Evolutionary conservation across 2,329 filamentous ascomycete species (phyloP).

Genomic region (Microascus cirrosus): DNA sequence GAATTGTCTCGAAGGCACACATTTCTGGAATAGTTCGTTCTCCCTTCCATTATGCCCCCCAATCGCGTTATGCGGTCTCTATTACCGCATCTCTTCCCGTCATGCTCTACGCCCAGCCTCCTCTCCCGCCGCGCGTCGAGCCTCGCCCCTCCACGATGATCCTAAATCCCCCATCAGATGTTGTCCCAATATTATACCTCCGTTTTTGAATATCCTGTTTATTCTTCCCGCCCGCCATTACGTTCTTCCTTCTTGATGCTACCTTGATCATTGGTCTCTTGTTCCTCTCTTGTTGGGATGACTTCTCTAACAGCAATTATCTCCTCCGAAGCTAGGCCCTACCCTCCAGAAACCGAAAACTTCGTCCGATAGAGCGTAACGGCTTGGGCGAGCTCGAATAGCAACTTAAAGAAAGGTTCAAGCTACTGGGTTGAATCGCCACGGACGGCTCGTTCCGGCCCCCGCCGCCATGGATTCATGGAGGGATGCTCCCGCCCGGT

Average conservation of each 20-base stretch:
- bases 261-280: slow-evolving; percentile 7
- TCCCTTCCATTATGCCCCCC: slow-evolving; percentile 6
- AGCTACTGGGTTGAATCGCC: slow-evolving; percentile 1
- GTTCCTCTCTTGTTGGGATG: slow-evolving; percentile 25
- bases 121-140: background rate
- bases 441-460: background rate
- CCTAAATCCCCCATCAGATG: background rate
- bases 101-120: slow-evolving; percentile 1
- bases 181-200: background rate
- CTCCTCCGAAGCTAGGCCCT: slow-evolving; percentile 37
- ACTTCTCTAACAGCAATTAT: slow-evolving; percentile 45
- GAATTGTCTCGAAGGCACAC: slow-evolving; percentile 1
- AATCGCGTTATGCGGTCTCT: background rate
- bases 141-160: background rate
- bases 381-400: background rate
- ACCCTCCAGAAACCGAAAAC: slow-evolving; percentile 9
- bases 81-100: background rate
- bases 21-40: slow-evolving; percentile 9
- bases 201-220: background rate
- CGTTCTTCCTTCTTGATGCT: background rate
- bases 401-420: slow-evolving; percentile 11
- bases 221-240: background rate
- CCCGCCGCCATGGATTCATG: slow-evolving; percentile 38
- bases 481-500: slow-evolving; percentile 39
- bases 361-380: slow-evolving; percentile 11